Evolutionary conservation across 1,284 basidiomycete species (phyloP), one percentile per base, ranked within the genome.

Genomic region (Cutaneotrichosporon sp.): DNA sequence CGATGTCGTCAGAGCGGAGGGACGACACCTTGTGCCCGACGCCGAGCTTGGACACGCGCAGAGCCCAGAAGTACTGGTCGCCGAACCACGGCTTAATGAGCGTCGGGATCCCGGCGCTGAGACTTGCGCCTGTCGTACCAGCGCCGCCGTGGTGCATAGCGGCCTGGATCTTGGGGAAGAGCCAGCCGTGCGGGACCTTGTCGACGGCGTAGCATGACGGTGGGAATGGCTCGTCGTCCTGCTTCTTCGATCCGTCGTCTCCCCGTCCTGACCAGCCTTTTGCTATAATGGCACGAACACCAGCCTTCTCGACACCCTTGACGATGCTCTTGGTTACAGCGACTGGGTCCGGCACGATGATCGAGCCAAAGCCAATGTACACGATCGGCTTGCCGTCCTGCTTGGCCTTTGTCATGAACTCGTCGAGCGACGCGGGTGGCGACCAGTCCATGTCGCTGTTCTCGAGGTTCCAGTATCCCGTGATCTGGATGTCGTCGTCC

Each of bases 111-210:
- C 87, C 87, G 16, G 85, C 84, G 65, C 84, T 72, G 29, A 85
- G 71, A 59, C 80, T 82, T 7, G 83, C 84, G 1, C 83, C 84
- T 1, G 84, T 86, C 0, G 85, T 87, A 25, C 85, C 85, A 2
- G 85, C 85, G 19, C 85, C 85, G 32, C 85, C 85, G 64, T 86
- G 84, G 73, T 86, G 82, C 45, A 85, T 57, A 0, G 82, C 86
- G 0, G 73, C 70, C 49, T 68, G 55, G 33, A 74, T 78, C 55
- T 80, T 78, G 0, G 85, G 83, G 76, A 89, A 88, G 12, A 90
- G 77, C 87, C 87, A 89, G 62, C 83, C 85, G 71, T 90, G 88
- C 6, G 87, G 87, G 4, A 88, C 80, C 64, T 84, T 84, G 48
- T 85, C 81, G 35, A 87, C 73, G 20, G 57, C 52, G 58, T 67